phyloP scores from a whole-genome alignment of 23 red algal genomes.

The Gracilaria caudata region DNA sequence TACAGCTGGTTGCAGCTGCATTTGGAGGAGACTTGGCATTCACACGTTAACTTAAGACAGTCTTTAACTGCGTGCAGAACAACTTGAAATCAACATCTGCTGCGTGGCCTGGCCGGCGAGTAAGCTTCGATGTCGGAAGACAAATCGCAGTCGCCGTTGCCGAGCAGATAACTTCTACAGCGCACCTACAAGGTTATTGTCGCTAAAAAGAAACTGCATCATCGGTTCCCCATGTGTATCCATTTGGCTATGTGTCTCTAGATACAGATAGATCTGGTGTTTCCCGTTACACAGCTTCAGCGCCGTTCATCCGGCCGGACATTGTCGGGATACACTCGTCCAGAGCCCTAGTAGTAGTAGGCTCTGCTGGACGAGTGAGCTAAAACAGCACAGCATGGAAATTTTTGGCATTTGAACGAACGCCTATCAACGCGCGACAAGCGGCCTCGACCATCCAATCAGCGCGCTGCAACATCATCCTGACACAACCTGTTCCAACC shows the following conservation, averaged over 20 bases:
- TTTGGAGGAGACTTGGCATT: not conserved
- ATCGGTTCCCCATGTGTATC: too few species aligned
- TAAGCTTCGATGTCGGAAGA: not conserved
- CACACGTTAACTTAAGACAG: not conserved
- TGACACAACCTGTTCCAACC: conserved; percentile 5
- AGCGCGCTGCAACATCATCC: not conserved
- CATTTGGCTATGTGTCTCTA: too few species aligned
- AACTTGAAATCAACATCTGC: not conserved
- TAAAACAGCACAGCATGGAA: not conserved
- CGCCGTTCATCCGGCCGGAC: too few species aligned
- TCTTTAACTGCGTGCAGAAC: not conserved
- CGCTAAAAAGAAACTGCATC: too few species aligned
- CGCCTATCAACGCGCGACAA: not conserved
- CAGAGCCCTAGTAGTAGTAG: too few species aligned
- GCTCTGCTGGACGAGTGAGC: too few species aligned
- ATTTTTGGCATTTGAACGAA: not conserved
- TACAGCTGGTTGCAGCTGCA: not conserved
- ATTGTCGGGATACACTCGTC: too few species aligned
- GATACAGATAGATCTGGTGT: too few species aligned
- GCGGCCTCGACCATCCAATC: not conserved
- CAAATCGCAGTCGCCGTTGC: not conserved
- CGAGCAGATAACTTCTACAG: not conserved
- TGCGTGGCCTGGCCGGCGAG: too few species aligned
- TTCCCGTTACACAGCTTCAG: too few species aligned
- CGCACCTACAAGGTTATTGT: too few species aligned